These are phyloP conservation scores for Barnettozyma siamensis DNA, from an alignment of 805 yeast species.

Conservation along the genomic window DNA sequence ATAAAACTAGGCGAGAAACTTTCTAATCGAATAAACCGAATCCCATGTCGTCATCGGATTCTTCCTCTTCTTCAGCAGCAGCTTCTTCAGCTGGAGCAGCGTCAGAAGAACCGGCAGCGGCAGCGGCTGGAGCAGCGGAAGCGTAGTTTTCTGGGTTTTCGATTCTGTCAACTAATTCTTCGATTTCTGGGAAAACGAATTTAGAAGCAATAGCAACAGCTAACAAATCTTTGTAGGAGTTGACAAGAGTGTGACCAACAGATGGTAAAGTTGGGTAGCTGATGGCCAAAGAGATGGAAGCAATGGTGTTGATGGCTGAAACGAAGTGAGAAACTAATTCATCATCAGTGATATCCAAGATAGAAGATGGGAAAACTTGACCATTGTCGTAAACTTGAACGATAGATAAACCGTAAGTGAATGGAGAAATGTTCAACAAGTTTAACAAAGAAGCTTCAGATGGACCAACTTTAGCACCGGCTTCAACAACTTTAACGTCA, in stretches of 20 bases:
- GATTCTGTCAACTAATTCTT: constrained; percentile 97
- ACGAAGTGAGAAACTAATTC: constrained; percentile 91
- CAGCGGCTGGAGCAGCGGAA: constrained; percentile 97
- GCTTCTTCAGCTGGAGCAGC: constrained; percentile 69
- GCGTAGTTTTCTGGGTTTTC: constrained; percentile 99
- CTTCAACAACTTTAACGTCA: constrained; percentile 92
- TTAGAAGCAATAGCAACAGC: constrained; percentile 98
- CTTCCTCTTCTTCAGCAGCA: constrained; percentile 69
- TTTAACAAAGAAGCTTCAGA: constrained; percentile 98
- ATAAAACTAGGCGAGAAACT: constrained; percentile 11
- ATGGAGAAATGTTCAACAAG: constrained; percentile 99
- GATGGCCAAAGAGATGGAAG: constrained; percentile 94
- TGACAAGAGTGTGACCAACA: constrained; percentile 97
- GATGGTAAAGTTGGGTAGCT: constrained; percentile 99
- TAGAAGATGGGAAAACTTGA: constrained; percentile 93
- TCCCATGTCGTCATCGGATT: constrained; percentile 83
- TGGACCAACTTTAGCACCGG: constrained; percentile 90
- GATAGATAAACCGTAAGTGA: constrained; percentile 96
- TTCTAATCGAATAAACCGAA: constrained; percentile 96
- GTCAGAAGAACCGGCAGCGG: constrained; percentile 73
- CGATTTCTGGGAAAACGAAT: constrained; percentile 98
- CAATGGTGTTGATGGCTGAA: constrained; percentile 87
- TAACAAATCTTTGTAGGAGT: constrained; percentile 98
- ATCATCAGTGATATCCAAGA: constrained; percentile 97
- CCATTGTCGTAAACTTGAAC: constrained; percentile 98